Conservation (phyloP, 352 stramenopile species). For the Pythium dissotocum region DNA sequence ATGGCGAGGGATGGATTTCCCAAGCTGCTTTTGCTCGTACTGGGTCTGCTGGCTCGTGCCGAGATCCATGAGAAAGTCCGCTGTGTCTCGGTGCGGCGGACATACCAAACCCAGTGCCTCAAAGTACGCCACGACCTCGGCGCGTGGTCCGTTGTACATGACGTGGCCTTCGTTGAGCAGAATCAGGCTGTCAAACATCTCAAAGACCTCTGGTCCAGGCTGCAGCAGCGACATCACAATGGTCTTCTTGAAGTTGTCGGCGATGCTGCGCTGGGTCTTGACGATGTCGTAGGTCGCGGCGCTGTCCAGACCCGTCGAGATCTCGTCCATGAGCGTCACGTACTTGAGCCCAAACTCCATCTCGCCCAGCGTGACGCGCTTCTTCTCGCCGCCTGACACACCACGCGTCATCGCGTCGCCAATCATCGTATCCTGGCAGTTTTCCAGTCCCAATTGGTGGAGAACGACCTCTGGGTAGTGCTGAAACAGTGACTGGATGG, state of each 20-base stretch:
- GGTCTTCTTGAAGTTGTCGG: constrained; percentile 35
- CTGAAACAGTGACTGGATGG: constrained; percentile 24
- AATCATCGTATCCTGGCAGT: constrained; percentile 36
- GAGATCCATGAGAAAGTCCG: constrained; percentile 39
- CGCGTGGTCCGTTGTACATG: constrained; percentile 42
- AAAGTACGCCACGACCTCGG: constrained; percentile 70
- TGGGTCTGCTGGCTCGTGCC: constrained; percentile 31
- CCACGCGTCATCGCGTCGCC: constrained; percentile 37
- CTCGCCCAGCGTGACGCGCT: constrained; percentile 82
- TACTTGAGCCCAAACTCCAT: constrained; percentile 73
- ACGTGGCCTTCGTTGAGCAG: constrained; percentile 30
- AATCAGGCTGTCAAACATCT: constrained; percentile 35
- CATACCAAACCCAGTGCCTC: constrained; percentile 44
- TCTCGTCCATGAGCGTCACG: constrained; percentile 38
- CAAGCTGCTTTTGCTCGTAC: constrained; percentile 24
- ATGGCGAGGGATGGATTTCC: neutral
- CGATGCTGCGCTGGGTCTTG: constrained; percentile 32
- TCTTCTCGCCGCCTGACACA: constrained; percentile 83
- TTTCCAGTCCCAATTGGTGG: constrained; percentile 37
- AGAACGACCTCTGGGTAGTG: constrained; percentile 41
- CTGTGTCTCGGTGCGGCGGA: constrained; percentile 29
- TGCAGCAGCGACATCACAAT: constrained; percentile 75
- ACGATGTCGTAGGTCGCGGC: constrained; percentile 45
- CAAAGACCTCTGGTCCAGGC: constrained; percentile 52
- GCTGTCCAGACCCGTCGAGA: constrained; percentile 24